Evolutionary conservation across 2,329 filamentous ascomycete genomes (phyloP).

Genomic region (Ploettnerulaceae sp.): DNA sequence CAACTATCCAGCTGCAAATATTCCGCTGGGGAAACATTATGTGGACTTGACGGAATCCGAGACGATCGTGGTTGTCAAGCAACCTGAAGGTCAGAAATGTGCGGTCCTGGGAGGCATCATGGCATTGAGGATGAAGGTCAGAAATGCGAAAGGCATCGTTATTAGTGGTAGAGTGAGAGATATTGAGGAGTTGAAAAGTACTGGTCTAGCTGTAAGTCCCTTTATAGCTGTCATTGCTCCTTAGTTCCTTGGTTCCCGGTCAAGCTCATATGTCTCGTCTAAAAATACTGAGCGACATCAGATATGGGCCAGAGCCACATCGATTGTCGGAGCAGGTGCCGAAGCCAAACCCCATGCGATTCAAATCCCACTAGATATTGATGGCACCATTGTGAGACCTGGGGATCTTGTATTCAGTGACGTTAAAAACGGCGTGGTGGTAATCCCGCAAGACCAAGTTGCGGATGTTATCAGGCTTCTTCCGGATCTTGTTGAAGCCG

Average conservation of each 20-base stretch:
- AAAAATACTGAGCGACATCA: slow-evolving; percentile 21
- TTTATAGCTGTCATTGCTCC: not conserved
- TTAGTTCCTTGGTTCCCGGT: not conserved
- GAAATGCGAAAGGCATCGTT: slow-evolving; percentile 57
- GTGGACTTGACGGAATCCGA: slow-evolving; percentile 57
- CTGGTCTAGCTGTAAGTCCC: slow-evolving; percentile 50
- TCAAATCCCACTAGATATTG: slow-evolving; percentile 41
- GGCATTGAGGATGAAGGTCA: slow-evolving; percentile 61
- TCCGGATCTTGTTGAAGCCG: slow-evolving; percentile 38
- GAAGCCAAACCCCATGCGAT: slow-evolving; percentile 53
- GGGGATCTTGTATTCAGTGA: slow-evolving; percentile 70
- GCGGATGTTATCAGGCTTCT: slow-evolving; percentile 54
- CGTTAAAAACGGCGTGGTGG: slow-evolving; percentile 62
- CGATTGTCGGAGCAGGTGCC: slow-evolving; percentile 52
- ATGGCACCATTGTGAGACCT: slow-evolving; percentile 40
- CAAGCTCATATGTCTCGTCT: not conserved
- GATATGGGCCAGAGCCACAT: slow-evolving; percentile 53
- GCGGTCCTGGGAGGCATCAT: slow-evolving; percentile 75
- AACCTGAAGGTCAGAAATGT: slow-evolving; percentile 60
- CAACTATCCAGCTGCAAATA: slow-evolving; percentile 37
- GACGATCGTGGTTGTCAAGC: slow-evolving; percentile 62
- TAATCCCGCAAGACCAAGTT: slow-evolving; percentile 58
- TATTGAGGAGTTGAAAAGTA: slow-evolving; percentile 52
- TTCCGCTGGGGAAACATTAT: slow-evolving; percentile 59
- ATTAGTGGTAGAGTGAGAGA: slow-evolving; percentile 66